phyloP scores from a whole-genome alignment of 345 rosid genomes.

The Abelmoschus esculentus region DNA sequence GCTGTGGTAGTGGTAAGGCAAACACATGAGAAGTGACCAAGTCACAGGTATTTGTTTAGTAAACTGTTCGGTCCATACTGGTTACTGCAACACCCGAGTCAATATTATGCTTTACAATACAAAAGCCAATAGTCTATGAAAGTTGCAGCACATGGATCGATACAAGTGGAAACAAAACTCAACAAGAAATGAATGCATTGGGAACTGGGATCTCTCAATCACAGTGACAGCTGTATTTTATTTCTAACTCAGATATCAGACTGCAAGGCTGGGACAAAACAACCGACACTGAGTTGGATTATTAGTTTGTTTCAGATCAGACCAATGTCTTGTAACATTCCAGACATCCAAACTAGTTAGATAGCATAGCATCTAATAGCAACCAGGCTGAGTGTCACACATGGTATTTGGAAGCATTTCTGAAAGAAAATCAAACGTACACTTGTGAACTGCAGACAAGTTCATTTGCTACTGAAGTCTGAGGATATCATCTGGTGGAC shows the following conservation, averaged over 20 bases:
- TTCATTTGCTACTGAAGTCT: background rate
- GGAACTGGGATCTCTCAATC: background rate
- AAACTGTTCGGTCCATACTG: too few relatives aligned
- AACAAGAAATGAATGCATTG: background rate
- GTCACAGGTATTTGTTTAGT: too few relatives aligned
- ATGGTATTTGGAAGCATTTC: background rate
- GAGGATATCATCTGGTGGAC: background rate
- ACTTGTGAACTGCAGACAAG: background rate
- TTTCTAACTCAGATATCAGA: conserved; percentile 5
- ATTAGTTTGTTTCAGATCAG: background rate
- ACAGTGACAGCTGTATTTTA: background rate
- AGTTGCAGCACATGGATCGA: background rate
- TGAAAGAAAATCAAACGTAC: background rate
- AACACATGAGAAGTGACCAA: too few relatives aligned
- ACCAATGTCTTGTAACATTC: background rate
- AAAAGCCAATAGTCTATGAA: background rate
- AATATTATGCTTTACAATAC: background rate
- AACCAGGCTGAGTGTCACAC: background rate
- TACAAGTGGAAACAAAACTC: background rate
- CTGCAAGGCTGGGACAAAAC: background rate
- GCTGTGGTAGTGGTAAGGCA: too few relatives aligned
- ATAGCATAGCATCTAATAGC: background rate
- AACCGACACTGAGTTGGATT: too few relatives aligned
- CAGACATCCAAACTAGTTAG: background rate
- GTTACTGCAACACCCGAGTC: background rate